Base-by-base conservation (phyloP, 2,329 filamentous ascomycete genomes). In the Aspergillus cejpii region DNA sequence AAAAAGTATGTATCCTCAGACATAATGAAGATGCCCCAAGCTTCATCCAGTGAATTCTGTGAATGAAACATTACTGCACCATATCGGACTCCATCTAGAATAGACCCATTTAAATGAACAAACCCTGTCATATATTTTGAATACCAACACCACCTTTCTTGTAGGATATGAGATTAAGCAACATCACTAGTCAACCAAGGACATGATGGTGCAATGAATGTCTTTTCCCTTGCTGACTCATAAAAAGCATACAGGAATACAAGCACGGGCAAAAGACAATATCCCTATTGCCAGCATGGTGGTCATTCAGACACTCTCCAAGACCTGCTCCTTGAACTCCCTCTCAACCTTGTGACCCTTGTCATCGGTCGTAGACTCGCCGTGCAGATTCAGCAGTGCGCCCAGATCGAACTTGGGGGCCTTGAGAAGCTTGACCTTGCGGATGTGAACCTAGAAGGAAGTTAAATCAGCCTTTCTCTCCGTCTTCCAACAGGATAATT, bases 361-460 rank as follows among this genome's bases (percentile, higher is more conserved):
- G 76, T 98, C 92, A 71, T 97, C 90, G 64, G 87, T 90, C 68
- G 82, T 84, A 54, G 90, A 94, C 81, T 98, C 92, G 76, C 92
- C 92, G 79, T 98, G 92, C 65, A 98, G 85, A 73, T 85, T 85
- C 74, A 98, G 85, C 62, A 98, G 83, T 64, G 87, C 85, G 75
- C 92, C 92, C 59, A 98, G 85, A 71, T 98, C 92, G 79, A 98
- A 97, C 82, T 98, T 98, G 70, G 92, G 92, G 59, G 84, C 75
- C 85, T 98, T 98, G 64, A 98, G 80, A 63, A 98, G 87, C 85
- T 98, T 98, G 69, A 98, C 91, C 84, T 98, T 98, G 76, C 92
- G 90, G 76, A 98, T 95, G 81, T 98, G 92, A 68, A 97, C 90
- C 90, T 97, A 63, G 7, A 54, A 17, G n/a, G 52, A 44, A 47